A percentile compares a stretch with the other conserved stretches of the same genome.
Evolutionary conservation across 257 asterid genomes (phyloP).

Genomic region (Solanum bukasovii): DNA sequence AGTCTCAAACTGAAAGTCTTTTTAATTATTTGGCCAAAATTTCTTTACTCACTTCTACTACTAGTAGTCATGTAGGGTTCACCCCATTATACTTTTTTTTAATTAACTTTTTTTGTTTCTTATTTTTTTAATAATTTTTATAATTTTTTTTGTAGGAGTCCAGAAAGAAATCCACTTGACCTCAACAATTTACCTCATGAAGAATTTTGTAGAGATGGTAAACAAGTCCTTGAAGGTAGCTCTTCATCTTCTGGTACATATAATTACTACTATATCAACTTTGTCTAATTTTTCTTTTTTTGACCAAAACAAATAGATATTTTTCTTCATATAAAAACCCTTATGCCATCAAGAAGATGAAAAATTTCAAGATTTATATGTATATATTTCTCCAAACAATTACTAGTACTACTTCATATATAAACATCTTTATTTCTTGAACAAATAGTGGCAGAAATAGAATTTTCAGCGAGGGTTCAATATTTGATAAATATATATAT

Average conservation of each 20-base stretch:
- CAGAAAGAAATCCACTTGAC: constrained; percentile 72
- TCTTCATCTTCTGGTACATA: constrained; percentile 72
- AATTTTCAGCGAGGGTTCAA: background rate
- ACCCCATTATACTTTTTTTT: constrained; percentile 20
- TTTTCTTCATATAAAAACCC: background rate
- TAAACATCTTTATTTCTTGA: background rate
- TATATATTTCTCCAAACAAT: background rate
- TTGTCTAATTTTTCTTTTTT: too few species aligned
- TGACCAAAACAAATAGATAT: background rate
- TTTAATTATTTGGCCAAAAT: constrained; percentile 31
- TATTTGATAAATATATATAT: too few species aligned
- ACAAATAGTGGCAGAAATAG: background rate
- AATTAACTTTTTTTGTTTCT: background rate
- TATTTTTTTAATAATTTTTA: background rate
- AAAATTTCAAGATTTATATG: background rate
- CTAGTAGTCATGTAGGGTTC: constrained; percentile 40
- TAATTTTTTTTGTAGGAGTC: constrained; percentile 52
- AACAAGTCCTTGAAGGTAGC: constrained; percentile 52
- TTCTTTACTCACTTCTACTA: constrained; percentile 10
- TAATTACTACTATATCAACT: background rate
- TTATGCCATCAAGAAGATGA: background rate
- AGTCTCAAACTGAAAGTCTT: constrained; percentile 62
- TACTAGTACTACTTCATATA: background rate
- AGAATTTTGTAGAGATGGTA: constrained; percentile 59
- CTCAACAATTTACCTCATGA: constrained; percentile 88